These are phyloP conservation scores for Dendrobium chrysotoxum DNA, from an alignment of 106 monocot species.

Conservation along the genomic window DNA sequence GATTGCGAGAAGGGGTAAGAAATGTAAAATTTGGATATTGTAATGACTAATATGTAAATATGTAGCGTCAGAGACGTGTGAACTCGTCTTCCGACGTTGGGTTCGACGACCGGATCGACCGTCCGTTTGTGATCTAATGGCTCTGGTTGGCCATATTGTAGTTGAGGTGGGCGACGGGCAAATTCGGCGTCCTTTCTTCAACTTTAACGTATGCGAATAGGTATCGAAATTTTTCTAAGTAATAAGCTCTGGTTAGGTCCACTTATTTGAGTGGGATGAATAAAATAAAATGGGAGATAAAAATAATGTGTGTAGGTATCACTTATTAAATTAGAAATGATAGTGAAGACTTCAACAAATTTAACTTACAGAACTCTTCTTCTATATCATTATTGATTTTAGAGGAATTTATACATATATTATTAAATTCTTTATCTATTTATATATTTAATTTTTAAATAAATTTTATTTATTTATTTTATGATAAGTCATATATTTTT, in stretches of 20 bases:
- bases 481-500: no score
- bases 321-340: no score
- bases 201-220: neutral
- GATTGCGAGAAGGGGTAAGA: neutral
- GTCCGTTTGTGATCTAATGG: neutral
- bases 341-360: no score
- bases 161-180: neutral
- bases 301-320: neutral
- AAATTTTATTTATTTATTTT: no score
- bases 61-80: constrained; percentile 4
- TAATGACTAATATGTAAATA: neutral
- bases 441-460: no score
- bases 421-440: no score
- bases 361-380: no score
- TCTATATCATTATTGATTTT: no score
- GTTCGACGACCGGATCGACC: neutral
- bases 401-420: no score
- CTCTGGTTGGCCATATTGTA: neutral
- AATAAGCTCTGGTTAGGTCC: neutral
- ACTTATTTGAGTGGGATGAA: neutral
- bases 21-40: neutral
- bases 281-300: neutral
- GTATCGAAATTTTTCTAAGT: neutral
- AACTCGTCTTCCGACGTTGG: neutral
- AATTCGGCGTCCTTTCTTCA: neutral